A percentile compares a stretch with the other conserved stretches of the same genome.
Conservation (phyloP, 352 stramenopile genomes). For the Pythium phragmitis region DNA sequence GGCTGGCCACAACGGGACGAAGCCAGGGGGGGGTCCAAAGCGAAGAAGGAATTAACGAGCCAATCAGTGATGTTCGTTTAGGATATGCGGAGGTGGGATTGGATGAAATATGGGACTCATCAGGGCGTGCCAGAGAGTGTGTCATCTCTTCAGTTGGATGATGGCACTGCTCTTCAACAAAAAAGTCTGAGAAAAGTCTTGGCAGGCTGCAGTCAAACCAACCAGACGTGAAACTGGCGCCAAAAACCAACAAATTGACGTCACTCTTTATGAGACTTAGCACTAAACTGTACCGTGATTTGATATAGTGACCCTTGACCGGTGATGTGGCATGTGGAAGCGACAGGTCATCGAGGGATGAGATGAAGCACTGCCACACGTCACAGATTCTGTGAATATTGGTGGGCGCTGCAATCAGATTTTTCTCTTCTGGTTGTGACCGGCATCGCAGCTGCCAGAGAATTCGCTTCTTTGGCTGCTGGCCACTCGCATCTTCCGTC, state of each 20-base stretch:
- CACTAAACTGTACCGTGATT: neutral
- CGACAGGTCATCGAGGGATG: constrained; percentile 15
- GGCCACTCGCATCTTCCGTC: neutral
- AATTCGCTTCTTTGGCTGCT: constrained; percentile 1
- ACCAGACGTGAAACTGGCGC: constrained; percentile 17
- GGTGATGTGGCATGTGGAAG: constrained; percentile 18
- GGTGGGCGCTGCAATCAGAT: constrained; percentile 21
- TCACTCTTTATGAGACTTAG: neutral
- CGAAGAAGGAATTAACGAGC: constrained; percentile 19
- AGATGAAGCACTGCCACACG: neutral
- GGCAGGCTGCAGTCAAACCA: neutral
- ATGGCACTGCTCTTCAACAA: constrained; percentile 10
- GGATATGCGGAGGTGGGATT: neutral
- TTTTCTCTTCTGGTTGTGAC: constrained; percentile 19
- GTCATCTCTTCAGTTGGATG: constrained; percentile 20
- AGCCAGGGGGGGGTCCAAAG: neutral
- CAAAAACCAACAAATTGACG: constrained; percentile 1
- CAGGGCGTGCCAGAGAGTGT: constrained; percentile 15
- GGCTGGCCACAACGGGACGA: constrained; percentile 9
- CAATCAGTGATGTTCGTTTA: constrained; percentile 17
- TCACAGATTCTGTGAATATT: constrained; percentile 8
- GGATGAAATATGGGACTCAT: constrained; percentile 18
- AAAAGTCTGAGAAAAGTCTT: constrained; percentile 7
- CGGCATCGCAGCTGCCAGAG: constrained; percentile 15
- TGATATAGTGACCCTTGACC: constrained; percentile 4